Evolutionary conservation across 441 rosid genomes (phyloP).

Genomic region (Lepidium campestre): DNA sequence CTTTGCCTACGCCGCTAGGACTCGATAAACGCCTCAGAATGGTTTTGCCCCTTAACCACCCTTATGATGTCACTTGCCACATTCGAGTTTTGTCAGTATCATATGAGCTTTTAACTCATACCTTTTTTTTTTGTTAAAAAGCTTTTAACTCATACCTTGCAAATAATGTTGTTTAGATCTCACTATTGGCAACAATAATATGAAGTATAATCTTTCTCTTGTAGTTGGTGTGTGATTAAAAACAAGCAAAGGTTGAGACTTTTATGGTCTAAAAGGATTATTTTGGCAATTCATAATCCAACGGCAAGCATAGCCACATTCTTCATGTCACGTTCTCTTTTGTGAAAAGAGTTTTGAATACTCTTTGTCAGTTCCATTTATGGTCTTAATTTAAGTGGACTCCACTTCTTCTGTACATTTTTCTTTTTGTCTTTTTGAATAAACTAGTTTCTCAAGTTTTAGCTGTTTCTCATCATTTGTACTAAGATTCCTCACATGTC

Average conservation of each 20-base stretch:
- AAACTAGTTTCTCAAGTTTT: constrained; percentile 12
- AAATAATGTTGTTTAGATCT: constrained; percentile 9
- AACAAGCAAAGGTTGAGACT: neutral
- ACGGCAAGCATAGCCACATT: neutral
- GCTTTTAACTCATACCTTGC: neutral
- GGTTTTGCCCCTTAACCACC: neutral
- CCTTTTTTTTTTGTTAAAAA: too few relatives aligned
- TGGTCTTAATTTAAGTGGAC: constrained; percentile 13
- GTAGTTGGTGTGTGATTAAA: neutral
- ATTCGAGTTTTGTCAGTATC: neutral
- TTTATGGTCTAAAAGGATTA: neutral
- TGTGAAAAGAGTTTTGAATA: neutral
- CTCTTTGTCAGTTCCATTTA: constrained; percentile 10
- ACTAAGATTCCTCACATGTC: constrained; percentile 27
- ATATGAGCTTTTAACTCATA: neutral
- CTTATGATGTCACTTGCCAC: neutral
- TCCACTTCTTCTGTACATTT: neutral
- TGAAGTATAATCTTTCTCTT: constrained; percentile 2
- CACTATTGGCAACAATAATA: neutral
- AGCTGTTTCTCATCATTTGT: constrained; percentile 40
- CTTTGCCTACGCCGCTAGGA: constrained; percentile 50
- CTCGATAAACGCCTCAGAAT: constrained; percentile 29
- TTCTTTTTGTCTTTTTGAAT: neutral
- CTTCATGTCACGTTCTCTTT: neutral
- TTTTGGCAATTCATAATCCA: neutral